Percentiles rank a stretch among this genome's conserved stretches.
Evolutionary conservation across 768 basidiomycete species (phyloP).

Genomic region (Leccinum barrowsii): DNA sequence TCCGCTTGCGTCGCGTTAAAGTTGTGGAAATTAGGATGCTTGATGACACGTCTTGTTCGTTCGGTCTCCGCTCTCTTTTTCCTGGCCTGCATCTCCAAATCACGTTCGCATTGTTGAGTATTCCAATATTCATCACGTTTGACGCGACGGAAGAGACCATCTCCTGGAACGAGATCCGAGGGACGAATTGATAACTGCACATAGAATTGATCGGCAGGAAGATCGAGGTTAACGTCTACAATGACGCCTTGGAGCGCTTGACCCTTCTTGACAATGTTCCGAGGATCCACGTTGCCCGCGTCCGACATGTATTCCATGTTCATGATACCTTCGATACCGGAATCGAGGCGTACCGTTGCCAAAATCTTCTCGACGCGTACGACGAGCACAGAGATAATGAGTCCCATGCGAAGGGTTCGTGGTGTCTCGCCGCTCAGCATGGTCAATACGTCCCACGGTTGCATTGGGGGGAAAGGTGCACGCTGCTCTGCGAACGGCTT

Average conservation of each 20-base stretch:
- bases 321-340: slow-evolving; percentile 86
- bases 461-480: slow-evolving; percentile 56
- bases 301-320: slow-evolving; percentile 57
- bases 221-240: slow-evolving; percentile 62
- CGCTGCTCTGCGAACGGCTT: slow-evolving; percentile 78
- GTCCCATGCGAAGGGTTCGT: slow-evolving; percentile 69
- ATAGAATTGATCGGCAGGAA: slow-evolving; percentile 57
- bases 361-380: slow-evolving; percentile 43
- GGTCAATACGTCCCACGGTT: slow-evolving; percentile 78
- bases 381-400: slow-evolving; percentile 77
- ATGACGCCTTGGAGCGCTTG: slow-evolving; percentile 81
- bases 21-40: slow-evolving; percentile 98
- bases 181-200: slow-evolving; percentile 75
- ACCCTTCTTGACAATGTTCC: slow-evolving; percentile 63
- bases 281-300: slow-evolving; percentile 34
- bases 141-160: slow-evolving; percentile 58
- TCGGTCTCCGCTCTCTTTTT: slow-evolving; percentile 86
- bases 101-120: slow-evolving; percentile 56
- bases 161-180: slow-evolving; percentile 57
- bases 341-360: slow-evolving; percentile 79
- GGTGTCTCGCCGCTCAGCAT: slow-evolving; percentile 95
- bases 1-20: slow-evolving; percentile 90
- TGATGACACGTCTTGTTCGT: slow-evolving; percentile 79
- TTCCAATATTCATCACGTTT: slow-evolving; percentile 65
- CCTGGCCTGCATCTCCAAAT: slow-evolving; percentile 67